These are phyloP conservation scores for Alternaria rosae DNA, from an alignment of 2,329 filamentous ascomycete genomes.

Conservation along the genomic window DNA sequence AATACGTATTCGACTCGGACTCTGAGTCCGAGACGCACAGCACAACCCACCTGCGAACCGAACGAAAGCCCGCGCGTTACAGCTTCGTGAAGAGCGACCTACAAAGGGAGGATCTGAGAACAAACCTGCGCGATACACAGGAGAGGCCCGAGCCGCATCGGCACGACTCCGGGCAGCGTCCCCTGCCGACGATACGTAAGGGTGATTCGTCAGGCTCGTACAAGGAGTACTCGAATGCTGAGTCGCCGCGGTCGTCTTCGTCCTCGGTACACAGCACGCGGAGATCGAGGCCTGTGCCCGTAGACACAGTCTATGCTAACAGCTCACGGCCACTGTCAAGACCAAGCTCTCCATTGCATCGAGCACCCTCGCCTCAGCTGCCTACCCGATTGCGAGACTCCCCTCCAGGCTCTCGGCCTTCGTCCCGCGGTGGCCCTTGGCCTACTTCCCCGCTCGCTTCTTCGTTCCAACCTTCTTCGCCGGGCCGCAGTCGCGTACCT, in stretches of 20 bases:
- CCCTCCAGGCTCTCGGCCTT: conserved; percentile 35
- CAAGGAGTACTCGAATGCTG: conserved; percentile 31
- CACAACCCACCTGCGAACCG: conserved; percentile 35
- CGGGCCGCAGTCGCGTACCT: conserved; percentile 29
- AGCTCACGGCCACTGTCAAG: conserved; percentile 30
- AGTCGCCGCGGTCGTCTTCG: conserved; percentile 44
- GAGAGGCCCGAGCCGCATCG: conserved; percentile 25
- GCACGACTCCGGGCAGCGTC: conserved; percentile 24
- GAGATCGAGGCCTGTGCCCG: conserved; percentile 25
- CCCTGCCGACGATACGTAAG: conserved; percentile 21
- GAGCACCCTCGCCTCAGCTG: conserved; percentile 38
- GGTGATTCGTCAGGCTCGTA: conserved; percentile 36
- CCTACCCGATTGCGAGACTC: conserved; percentile 32
- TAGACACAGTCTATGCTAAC: conserved; percentile 25
- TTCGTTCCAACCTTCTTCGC: conserved; percentile 27
- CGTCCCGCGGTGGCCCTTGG: conserved; percentile 35
- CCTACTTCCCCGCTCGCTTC: conserved; percentile 38
- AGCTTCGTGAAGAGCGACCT: conserved; percentile 50
- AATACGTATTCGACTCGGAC: conserved; percentile 44
- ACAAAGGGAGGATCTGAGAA: conserved; percentile 44
- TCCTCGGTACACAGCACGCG: conserved; percentile 36
- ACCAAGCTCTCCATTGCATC: conserved; percentile 38
- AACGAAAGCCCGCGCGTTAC: conserved; percentile 47
- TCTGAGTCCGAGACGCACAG: conserved; percentile 41
- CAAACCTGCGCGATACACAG: conserved; percentile 32